Evolutionary conservation across 176 grass and related monocot genomes (phyloP), one percentile per base, ranked within the genome.

Genomic region (Leersia perrieri): DNA sequence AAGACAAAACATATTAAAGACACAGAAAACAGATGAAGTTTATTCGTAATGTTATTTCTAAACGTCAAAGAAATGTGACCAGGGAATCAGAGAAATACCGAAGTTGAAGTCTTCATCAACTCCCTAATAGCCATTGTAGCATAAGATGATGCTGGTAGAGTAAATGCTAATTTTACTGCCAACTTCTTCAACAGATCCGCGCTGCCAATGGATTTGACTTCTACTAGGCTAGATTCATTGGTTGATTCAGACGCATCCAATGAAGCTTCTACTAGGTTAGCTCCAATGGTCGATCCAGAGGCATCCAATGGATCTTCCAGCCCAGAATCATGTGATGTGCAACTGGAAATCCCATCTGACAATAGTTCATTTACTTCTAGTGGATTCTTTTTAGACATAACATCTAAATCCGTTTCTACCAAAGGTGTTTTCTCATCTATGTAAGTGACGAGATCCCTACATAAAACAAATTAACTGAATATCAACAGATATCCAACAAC

Each of bases 91-190:
- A 36, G 18, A 76, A 75, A 71, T 95, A 95, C 95, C 75, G 83
- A 95, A 75, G 92, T 93, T 84, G 95, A 95, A 91, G 71, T 86
- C 82, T 98, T 98, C 22, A 73, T 94, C 74, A 98, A 74, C 84
- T 98, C 95, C 66, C 95, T 91, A 68, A 98, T 93, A 41, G 92
- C 92, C 95, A 98, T 95, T 71, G 95, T 98, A 58, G 95, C 92
- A 91, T 98, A 98, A 44, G 88, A 95, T 68, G 95, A 98, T 77
- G 95, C 62, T 51, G 95, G 92, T 73, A 98, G 89, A 81, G 90
- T 90, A 87, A 98, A 98, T 80, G 44, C 88, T 49, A 98, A 79
- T 83, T 95, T 95, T 74, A 98, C 44, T 61, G 90, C 95, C 66
- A 88, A 76, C 73, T 93, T 97, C 47, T 87, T 45, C 70, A 80